phyloP scores from a whole-genome alignment of 345 rosid species.

The Punica granatum region DNA sequence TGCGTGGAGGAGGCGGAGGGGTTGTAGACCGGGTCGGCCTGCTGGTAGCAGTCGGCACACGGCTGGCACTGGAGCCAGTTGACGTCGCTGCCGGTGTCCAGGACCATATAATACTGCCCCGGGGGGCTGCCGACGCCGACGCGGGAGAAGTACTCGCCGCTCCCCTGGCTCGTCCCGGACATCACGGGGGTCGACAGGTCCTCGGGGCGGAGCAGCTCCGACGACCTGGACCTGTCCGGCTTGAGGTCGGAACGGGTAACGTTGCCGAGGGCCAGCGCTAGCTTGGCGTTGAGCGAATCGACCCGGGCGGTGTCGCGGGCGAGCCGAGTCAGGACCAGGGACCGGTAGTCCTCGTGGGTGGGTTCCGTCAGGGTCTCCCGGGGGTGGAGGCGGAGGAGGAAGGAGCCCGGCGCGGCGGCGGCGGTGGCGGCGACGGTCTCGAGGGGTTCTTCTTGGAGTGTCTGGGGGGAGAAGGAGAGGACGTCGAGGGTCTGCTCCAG shows the following conservation, averaged over 20 bases:
- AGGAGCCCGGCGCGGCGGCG: constrained; percentile 24
- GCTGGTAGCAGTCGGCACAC: constrained; percentile 73
- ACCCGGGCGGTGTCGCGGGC: constrained; percentile 74
- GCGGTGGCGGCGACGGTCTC: constrained; percentile 38
- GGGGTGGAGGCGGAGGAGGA: constrained; percentile 50
- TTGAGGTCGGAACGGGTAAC: constrained; percentile 40
- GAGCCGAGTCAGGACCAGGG: constrained; percentile 54
- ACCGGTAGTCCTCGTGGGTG: constrained; percentile 46
- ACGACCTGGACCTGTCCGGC: constrained; percentile 26
- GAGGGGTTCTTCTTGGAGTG: neutral
- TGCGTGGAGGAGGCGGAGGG: constrained; percentile 63
- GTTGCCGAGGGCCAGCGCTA: constrained; percentile 39
- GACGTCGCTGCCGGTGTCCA: constrained; percentile 60
- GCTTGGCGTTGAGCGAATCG: constrained; percentile 28
- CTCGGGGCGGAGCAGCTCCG: constrained; percentile 32
- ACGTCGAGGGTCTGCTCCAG: constrained; percentile 10
- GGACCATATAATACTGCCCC: constrained; percentile 32
- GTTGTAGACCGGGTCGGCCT: constrained; percentile 69
- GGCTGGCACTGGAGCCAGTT: constrained; percentile 89
- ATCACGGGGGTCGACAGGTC: constrained; percentile 56
- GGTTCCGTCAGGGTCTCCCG: constrained; percentile 43
- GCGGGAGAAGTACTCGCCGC: constrained; percentile 90
- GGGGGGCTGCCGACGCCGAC: constrained; percentile 77
- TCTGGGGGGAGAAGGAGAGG: constrained; percentile 14
- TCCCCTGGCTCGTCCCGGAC: constrained; percentile 74